Conservation (phyloP, 2,329 filamentous ascomycete species). For the Epichloe glyceriae region DNA sequence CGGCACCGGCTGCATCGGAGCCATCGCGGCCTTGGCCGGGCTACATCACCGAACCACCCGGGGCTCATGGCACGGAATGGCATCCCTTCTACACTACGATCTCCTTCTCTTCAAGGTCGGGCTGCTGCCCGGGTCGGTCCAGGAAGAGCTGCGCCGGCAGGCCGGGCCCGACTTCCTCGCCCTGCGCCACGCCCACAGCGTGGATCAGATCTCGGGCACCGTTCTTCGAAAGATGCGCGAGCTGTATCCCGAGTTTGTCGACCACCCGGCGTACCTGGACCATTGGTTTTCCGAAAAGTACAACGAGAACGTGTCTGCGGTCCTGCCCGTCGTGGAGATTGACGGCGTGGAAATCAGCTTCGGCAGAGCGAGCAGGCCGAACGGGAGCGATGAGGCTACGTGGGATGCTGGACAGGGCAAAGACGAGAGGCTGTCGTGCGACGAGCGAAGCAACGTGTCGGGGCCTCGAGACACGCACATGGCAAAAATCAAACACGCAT, state of each 20-base stretch:
- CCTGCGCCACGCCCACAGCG: slow-evolving; percentile 47
- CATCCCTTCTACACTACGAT: slow-evolving; percentile 55
- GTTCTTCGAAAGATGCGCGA: slow-evolving; percentile 41
- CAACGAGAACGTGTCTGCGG: slow-evolving; percentile 25
- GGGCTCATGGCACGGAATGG: slow-evolving; percentile 56
- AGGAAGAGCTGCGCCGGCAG: slow-evolving; percentile 34
- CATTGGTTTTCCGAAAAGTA: slow-evolving; percentile 34
- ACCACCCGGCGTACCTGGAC: slow-evolving; percentile 31
- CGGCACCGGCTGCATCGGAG: slow-evolving; percentile 59
- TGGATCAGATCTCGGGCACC: slow-evolving; percentile 50
- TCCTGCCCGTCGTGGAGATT: slow-evolving; percentile 32
- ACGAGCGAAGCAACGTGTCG: no score
- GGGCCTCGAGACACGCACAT: no score
- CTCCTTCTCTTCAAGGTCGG: slow-evolving; percentile 50
- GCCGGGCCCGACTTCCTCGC: slow-evolving; percentile 41
- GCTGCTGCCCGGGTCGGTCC: slow-evolving; percentile 38
- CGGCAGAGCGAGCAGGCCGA: slow-evolving; percentile 29
- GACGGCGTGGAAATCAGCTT: slow-evolving; percentile 31
- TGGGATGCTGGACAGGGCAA: slow-evolving; percentile 40
- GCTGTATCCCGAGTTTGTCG: slow-evolving; percentile 41
- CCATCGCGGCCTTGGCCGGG: slow-evolving; percentile 51
- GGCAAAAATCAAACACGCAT: no score
- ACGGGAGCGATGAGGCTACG: slow-evolving; percentile 43
- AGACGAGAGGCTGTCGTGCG: slow-evolving; percentile 12
- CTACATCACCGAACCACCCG: slow-evolving; percentile 49